Percentiles rank a stretch among this genome's conserved stretches.
These are phyloP conservation scores for Rhizoctonia solani DNA, from an alignment of 1,284 basidiomycete species.

Conservation along the genomic window DNA sequence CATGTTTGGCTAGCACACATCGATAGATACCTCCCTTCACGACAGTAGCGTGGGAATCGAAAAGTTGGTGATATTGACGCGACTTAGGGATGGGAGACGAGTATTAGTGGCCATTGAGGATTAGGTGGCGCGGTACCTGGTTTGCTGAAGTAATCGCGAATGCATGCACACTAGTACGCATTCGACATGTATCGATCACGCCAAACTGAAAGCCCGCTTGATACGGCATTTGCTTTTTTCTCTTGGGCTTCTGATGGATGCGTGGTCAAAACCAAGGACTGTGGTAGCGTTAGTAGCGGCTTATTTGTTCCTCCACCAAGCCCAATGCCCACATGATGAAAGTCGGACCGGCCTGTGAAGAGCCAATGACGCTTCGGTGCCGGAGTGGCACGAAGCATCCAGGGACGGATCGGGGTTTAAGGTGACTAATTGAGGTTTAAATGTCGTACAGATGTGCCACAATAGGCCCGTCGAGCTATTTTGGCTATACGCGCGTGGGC, in stretches of 20 bases:
- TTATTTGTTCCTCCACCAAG: neutral
- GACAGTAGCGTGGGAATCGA: conserved; percentile 1
- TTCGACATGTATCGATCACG: conserved; percentile 2
- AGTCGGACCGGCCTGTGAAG: neutral
- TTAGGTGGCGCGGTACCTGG: conserved; percentile 18
- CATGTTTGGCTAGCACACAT: too few relatives aligned
- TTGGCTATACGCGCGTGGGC: neutral
- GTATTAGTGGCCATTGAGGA: too few relatives aligned
- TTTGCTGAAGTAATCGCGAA: neutral
- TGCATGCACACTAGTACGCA: neutral
- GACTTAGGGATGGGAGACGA: too few relatives aligned
- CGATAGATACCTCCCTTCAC: neutral
- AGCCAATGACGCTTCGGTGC: too few relatives aligned
- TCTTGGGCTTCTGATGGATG: neutral
- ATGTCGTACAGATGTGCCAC: neutral
- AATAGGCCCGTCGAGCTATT: neutral
- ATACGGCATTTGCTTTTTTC: neutral
- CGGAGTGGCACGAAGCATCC: neutral
- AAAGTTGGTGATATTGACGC: neutral
- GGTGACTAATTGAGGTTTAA: neutral
- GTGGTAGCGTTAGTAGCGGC: too few relatives aligned
- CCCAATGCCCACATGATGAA: neutral
- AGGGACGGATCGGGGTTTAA: neutral
- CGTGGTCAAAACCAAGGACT: neutral
- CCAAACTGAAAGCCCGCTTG: neutral